These are phyloP conservation scores for Suillus americanus DNA, from an alignment of 768 basidiomycete species.

Conservation along the genomic window DNA sequence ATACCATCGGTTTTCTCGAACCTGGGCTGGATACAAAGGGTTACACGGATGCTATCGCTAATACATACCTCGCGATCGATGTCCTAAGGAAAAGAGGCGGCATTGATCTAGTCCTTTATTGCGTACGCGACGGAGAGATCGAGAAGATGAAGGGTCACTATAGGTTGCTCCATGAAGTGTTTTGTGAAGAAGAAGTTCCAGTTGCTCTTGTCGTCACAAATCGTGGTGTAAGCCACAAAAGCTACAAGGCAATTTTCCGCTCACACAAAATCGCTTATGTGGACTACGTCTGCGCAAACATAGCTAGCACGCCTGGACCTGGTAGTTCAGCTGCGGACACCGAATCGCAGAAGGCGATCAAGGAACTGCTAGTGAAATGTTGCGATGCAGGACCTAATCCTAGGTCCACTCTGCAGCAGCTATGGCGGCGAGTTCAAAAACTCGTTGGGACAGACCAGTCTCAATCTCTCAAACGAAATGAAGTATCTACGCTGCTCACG, in stretches of 20 bases:
- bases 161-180: constrained; percentile 35
- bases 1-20: constrained; percentile 35
- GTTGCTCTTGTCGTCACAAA: constrained; percentile 40
- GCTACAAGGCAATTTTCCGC: background rate
- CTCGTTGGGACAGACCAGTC: background rate
- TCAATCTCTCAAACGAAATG: background rate
- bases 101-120: constrained; percentile 39
- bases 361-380: background rate
- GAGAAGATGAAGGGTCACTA: constrained; percentile 32
- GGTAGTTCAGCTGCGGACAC: background rate
- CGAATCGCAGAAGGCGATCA: background rate
- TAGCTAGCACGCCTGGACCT: background rate
- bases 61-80: constrained; percentile 34
- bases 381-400: background rate
- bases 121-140: constrained; percentile 38
- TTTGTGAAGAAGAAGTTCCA: constrained; percentile 36
- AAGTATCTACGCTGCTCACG: background rate
- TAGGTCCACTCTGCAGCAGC: background rate
- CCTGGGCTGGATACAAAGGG: constrained; percentile 13
- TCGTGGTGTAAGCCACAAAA: constrained; percentile 19
- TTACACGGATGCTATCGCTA: constrained; percentile 23
- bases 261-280: background rate
- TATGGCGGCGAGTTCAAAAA: background rate
- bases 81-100: constrained; percentile 29
- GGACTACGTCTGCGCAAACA: background rate